phyloP scores from a whole-genome alignment of 345 rosid species.

The Jatropha curcas region DNA sequence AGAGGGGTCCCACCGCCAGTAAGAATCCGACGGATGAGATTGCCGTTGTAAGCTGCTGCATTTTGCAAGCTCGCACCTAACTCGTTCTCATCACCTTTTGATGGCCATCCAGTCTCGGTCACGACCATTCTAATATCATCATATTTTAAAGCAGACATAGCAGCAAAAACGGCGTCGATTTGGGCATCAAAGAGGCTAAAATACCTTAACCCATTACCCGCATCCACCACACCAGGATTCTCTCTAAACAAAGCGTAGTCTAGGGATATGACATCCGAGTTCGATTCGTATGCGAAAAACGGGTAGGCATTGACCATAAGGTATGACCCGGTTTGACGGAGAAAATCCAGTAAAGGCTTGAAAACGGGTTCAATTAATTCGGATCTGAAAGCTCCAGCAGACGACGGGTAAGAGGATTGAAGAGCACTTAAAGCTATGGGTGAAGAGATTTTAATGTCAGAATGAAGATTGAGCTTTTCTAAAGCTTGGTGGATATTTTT shows the following conservation, averaged over 20 bases:
- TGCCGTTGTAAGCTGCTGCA: constrained; percentile 91
- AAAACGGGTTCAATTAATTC: constrained; percentile 72
- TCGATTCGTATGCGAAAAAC: constrained; percentile 86
- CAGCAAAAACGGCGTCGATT: constrained; percentile 94
- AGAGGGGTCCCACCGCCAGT: constrained; percentile 89
- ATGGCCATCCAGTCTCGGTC: constrained; percentile 97
- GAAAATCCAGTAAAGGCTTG: constrained; percentile 76
- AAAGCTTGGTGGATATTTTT: constrained; percentile 79
- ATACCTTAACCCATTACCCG: constrained; percentile 78
- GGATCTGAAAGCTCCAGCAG: constrained; percentile 84
- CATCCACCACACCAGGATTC: constrained; percentile 85
- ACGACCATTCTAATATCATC: constrained; percentile 69
- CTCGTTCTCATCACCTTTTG: constrained; percentile 80
- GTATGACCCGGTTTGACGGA: constrained; percentile 81
- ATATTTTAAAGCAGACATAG: constrained; percentile 71
- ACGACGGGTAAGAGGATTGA: constrained; percentile 82
- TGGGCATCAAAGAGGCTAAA: constrained; percentile 93
- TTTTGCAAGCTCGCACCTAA: constrained; percentile 64
- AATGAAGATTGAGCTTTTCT: constrained; percentile 53
- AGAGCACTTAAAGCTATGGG: constrained; percentile 87
- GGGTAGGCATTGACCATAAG: constrained; percentile 96
- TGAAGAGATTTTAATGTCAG: constrained; percentile 72
- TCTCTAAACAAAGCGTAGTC: constrained; percentile 88
- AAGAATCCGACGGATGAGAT: constrained; percentile 71
- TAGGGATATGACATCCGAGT: constrained; percentile 84